Conservation (phyloP, 805 yeast genomes). For the Wickerhamiella nectarea region DNA sequence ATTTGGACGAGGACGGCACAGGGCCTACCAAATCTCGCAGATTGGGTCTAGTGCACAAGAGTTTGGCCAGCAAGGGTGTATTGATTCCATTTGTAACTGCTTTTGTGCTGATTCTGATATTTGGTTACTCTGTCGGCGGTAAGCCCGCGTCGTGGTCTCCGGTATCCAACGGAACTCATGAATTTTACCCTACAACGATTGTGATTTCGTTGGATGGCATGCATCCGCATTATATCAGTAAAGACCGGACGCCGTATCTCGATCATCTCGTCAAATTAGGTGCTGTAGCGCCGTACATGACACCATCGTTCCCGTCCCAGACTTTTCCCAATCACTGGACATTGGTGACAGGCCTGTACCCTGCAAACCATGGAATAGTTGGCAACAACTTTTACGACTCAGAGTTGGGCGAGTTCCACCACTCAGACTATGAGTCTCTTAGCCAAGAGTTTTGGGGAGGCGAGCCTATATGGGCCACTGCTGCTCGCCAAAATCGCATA, state of each 20-base stretch:
- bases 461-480: conserved; percentile 79
- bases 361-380: conserved; percentile 75
- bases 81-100: conserved; percentile 7
- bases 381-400: conserved; percentile 73
- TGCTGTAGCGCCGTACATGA: conserved; percentile 64
- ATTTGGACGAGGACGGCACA: conserved; percentile 16
- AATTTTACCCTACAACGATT: conserved; percentile 66
- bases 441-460: conserved; percentile 75
- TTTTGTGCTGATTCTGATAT: conserved; percentile 8
- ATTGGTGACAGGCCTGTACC: conserved; percentile 70
- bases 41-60: background rate
- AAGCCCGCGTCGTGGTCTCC: background rate
- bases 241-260: conserved; percentile 54
- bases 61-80: conserved; percentile 1
- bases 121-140: conserved; percentile 7
- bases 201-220: conserved; percentile 77
- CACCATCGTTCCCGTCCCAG: conserved; percentile 76
- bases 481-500: conserved; percentile 43
- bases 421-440: conserved; percentile 38
- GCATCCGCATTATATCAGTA: conserved; percentile 73
- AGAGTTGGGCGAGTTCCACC: conserved; percentile 38
- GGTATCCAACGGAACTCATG: conserved; percentile 47
- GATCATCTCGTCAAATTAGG: conserved; percentile 41
- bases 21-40: background rate
- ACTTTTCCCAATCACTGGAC: conserved; percentile 93